Evolutionary conservation across 2,329 filamentous ascomycete genomes (phyloP).

Genomic region (Fusarium xylarioides): DNA sequence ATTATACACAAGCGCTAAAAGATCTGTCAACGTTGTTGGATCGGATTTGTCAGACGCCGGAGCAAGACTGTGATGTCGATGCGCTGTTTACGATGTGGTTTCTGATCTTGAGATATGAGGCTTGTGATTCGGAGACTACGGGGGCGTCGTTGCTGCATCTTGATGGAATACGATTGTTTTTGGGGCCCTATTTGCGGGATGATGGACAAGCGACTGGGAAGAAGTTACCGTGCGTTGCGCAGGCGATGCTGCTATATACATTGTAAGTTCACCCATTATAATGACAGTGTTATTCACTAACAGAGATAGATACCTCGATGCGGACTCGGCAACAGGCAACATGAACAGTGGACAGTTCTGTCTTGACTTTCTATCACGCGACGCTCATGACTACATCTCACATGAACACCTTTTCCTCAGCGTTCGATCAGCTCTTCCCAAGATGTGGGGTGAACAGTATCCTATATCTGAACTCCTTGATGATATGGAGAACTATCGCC

Average conservation of each 20-base stretch:
- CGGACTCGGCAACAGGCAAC: conserved; percentile 29
- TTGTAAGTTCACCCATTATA: neutral
- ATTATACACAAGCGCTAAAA: conserved; percentile 29
- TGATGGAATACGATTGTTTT: conserved; percentile 29
- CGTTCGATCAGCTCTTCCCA: conserved; percentile 29
- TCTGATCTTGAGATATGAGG: conserved; percentile 29
- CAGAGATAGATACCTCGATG: conserved; percentile 21
- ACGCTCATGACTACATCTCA: conserved; percentile 35
- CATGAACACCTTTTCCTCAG: conserved; percentile 32
- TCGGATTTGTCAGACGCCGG: conserved; percentile 16
- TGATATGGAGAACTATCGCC: conserved; percentile 35
- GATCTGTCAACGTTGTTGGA: conserved; percentile 30
- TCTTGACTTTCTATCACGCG: conserved; percentile 31
- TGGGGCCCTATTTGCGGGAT: conserved; percentile 23
- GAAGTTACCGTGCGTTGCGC: conserved; percentile 25
- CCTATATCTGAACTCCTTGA: conserved; percentile 31
- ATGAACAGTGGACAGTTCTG: conserved; percentile 27
- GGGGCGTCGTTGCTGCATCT: conserved; percentile 28
- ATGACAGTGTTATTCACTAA: fast-evolving
- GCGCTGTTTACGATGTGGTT: conserved; percentile 39
- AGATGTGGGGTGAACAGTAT: conserved; percentile 35
- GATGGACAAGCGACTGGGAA: neutral
- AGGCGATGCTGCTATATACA: conserved; percentile 32
- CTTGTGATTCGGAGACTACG: conserved; percentile 25
- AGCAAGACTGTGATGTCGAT: conserved; percentile 16